Evolutionary conservation across 2,329 filamentous ascomycete species (phyloP), one percentile per base, ranked within the genome.

Genomic region (Cladosporium sp.): DNA sequence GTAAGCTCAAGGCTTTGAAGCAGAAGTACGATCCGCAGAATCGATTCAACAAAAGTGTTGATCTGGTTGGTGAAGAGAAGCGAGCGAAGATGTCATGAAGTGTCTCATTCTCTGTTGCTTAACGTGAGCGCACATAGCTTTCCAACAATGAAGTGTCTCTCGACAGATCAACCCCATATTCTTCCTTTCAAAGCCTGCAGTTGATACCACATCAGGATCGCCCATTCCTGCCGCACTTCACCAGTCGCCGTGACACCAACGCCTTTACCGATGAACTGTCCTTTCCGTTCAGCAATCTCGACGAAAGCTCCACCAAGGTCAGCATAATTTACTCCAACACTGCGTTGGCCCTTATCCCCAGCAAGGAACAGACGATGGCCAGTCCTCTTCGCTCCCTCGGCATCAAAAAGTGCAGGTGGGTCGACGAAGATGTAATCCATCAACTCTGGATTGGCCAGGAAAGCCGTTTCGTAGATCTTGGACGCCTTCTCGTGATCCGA

Each of bases 11-110:
- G 49, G 45, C 49, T 37, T 15, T 61, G 24, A 63, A 64, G 54
- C 44, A 38, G 47, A 49, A 27, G 22, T 61, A 56, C 32, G 59
- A 61, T 43, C 59, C 55, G 22, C 13, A 48, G 7, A 54, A 55
- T 22, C 41, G 58, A 15, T 63, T 64, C 36, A 55, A 59, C 15
- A 59, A 59, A 47, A 54, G 58, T 12, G 53, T 59, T 13, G 48
- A 55, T 30, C 22, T 61, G 32, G 38, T 41, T 13, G 43, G 36
- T 11, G 48, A 47, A 40, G 13, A 15, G n/a, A 9, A 17, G 18
- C 7, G n/a, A 17, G 5, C 4, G 22, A 27, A 27, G 9, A 9
- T 27, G 22, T 9, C 9, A 9, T 27, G 22, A 27, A 9, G 9
- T 4, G 9, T 27, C 9, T 27, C 4, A 27, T 27, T 4, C 22